These are phyloP conservation scores for Lecanicillium sp. DNA, from an alignment of 2,329 filamentous ascomycete genomes.

Conservation along the genomic window DNA sequence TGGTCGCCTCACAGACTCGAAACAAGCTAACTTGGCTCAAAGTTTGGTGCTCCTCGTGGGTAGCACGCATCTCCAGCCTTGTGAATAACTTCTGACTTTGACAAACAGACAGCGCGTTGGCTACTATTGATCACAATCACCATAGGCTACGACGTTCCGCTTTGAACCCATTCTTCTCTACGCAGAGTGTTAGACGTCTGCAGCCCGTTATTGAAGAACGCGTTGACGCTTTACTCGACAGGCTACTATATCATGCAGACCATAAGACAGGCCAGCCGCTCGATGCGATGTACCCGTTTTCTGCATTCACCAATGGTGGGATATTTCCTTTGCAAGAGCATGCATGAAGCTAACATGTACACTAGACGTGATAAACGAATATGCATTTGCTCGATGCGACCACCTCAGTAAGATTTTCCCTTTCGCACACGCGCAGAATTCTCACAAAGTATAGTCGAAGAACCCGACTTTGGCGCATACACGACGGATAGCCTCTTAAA, in stretches of 20 bases:
- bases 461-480: conserved; percentile 24
- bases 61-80: neutral
- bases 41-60: conserved; percentile 27
- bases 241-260: conserved; percentile 20
- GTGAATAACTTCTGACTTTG: conserved; percentile 10
- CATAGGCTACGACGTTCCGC: conserved; percentile 25
- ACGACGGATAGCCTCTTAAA: conserved; percentile 27
- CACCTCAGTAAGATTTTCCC: conserved; percentile 17
- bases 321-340: neutral
- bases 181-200: conserved; percentile 28
- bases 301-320: conserved; percentile 29
- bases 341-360: neutral
- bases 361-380: conserved; percentile 32
- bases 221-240: conserved; percentile 23
- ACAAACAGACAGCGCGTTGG: conserved; percentile 23
- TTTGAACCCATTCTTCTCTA: conserved; percentile 29
- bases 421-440: neutral
- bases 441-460: conserved; percentile 19
- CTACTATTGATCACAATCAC: conserved; percentile 26
- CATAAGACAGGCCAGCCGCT: conserved; percentile 19
- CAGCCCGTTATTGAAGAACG: conserved; percentile 28
- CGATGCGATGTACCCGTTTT: conserved; percentile 28
- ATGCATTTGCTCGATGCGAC: conserved; percentile 27
- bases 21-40: conserved; percentile 11
- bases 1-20: too few species aligned